These are phyloP conservation scores for Pochonia chlamydosporia DNA, from an alignment of 2,329 filamentous ascomycete species.

Conservation along the genomic window DNA sequence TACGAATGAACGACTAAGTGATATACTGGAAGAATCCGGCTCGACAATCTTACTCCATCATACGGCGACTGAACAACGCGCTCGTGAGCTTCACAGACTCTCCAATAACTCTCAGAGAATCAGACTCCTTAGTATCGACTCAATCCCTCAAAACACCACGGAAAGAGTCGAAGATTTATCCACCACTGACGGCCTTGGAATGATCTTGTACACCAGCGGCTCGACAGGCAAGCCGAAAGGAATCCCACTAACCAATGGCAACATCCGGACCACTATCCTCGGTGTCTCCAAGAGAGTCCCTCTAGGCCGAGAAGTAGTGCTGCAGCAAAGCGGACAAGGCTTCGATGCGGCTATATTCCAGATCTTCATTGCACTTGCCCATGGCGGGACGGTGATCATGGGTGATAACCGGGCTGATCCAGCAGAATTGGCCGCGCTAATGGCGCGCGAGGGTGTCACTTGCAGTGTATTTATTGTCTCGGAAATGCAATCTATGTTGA, in stretches of 20 bases:
- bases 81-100: too few species aligned
- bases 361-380: slow-evolving; percentile 26
- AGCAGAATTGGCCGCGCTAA: slow-evolving; percentile 25
- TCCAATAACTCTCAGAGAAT: too few species aligned
- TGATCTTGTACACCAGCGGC: slow-evolving; percentile 28
- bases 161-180: background rate
- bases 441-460: slow-evolving; percentile 27
- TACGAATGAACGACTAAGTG: too few species aligned
- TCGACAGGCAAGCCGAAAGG: slow-evolving; percentile 34
- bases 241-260: slow-evolving; percentile 24
- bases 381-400: slow-evolving; percentile 30
- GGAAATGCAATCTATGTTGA: slow-evolving; percentile 28
- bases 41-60: too few species aligned
- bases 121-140: too few species aligned
- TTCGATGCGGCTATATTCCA: slow-evolving; percentile 37
- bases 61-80: too few species aligned
- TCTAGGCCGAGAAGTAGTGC: slow-evolving; percentile 19
- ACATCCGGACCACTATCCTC: slow-evolving; percentile 22
- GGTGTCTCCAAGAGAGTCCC: slow-evolving; percentile 11
- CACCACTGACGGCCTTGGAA: slow-evolving; percentile 5
- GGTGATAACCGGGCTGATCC: slow-evolving; percentile 25
- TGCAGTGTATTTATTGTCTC: slow-evolving; percentile 33
- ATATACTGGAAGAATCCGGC: too few species aligned
- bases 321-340: slow-evolving; percentile 31
- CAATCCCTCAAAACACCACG: too few species aligned